A percentile compares a stretch with the other conserved stretches of the same genome.
Conservation (phyloP, 345 rosid genomes). For the Pugionium cornutum region DNA sequence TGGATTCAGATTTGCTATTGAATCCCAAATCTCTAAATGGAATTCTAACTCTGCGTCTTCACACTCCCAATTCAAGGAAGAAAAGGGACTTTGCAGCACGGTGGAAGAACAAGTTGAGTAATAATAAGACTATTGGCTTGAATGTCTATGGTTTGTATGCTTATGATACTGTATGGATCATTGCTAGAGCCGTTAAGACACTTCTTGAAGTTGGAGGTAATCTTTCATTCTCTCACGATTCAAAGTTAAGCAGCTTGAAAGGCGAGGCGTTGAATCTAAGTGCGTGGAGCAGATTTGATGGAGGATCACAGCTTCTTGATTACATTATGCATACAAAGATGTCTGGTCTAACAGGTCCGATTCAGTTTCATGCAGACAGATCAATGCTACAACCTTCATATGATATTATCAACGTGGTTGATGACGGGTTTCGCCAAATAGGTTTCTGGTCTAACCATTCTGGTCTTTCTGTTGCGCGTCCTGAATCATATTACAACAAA, state of each 20-base stretch:
- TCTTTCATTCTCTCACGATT: slow-evolving; percentile 67
- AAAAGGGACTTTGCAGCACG: slow-evolving; percentile 58
- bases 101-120: slow-evolving; percentile 65
- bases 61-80: slow-evolving; percentile 61
- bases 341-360: slow-evolving; percentile 76
- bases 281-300: slow-evolving; percentile 70
- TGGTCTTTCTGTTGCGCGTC: slow-evolving; percentile 69
- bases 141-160: slow-evolving; percentile 82
- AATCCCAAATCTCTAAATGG: slow-evolving; percentile 49
- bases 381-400: slow-evolving; percentile 64
- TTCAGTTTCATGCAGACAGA: slow-evolving; percentile 62
- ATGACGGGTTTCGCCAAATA: slow-evolving; percentile 45
- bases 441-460: slow-evolving; percentile 97
- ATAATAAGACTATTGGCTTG: slow-evolving; percentile 58
- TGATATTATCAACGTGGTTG: slow-evolving; percentile 62
- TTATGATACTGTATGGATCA: slow-evolving; percentile 89
- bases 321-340: slow-evolving; percentile 64
- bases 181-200: slow-evolving; percentile 68
- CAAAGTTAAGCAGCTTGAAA: slow-evolving; percentile 46
- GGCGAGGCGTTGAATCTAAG: slow-evolving; percentile 63
- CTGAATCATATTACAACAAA: slow-evolving; percentile 66
- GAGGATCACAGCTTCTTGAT: slow-evolving; percentile 58
- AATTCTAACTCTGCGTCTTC: slow-evolving; percentile 73
- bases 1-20: slow-evolving; percentile 60
- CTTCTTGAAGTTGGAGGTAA: slow-evolving; percentile 63